Evolutionary conservation across 2,329 filamentous ascomycete genomes (phyloP), one percentile per base, ranked within the genome.

Genomic region (Penicillium fuscoglaucum): DNA sequence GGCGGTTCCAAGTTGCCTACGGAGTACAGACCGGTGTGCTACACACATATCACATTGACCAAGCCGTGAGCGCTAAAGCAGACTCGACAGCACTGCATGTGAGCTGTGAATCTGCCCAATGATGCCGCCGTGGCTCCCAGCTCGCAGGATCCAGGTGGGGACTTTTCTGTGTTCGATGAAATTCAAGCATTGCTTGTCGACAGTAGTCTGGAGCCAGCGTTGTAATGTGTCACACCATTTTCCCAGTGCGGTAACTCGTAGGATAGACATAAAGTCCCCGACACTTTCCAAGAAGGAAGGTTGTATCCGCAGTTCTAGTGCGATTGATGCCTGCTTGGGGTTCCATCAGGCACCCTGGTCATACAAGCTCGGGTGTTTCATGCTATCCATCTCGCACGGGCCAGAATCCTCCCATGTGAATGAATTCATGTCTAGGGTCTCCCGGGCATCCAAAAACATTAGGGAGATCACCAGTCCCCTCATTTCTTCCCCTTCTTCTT

Each of bases 401-500:
- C 17, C 35, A 35, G 10, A 19, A 19, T 26, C 2, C 9, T 28
- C 48, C 26, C 26, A 46, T 41, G 15, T 46, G 40, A 41, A 46
- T 29, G 17, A 21, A 51, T 28, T 17, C 19, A 19, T 9, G 28
- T 8, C 1, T 3, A 26, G 33, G 41, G 21, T 5, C 21, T 37
- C 6, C 5, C 19, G 9, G 31, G 17, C 37, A 35, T 46, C 33
- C 10, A 39, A 15, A 55, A 33, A 6, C 15, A 47, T 26, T 12
- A 37, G 45, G 17, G 17, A n/a, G 9, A 40, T 31, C 13, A 24
- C 7, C 9, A 24, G 6, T 35, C 43, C 37, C 15, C 31, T 72
- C 69, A 76, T 65, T 74, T 76, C 63, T 77, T 80, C 17, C 78
- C 76, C 65, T 81, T 84, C 66, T 82, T 84, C 73, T 81, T 85